A percentile compares a stretch with the other conserved stretches of the same genome.
These are phyloP conservation scores for Calonectria crousiana DNA, from an alignment of 2,329 filamentous ascomycete genomes.

Conservation along the genomic window DNA sequence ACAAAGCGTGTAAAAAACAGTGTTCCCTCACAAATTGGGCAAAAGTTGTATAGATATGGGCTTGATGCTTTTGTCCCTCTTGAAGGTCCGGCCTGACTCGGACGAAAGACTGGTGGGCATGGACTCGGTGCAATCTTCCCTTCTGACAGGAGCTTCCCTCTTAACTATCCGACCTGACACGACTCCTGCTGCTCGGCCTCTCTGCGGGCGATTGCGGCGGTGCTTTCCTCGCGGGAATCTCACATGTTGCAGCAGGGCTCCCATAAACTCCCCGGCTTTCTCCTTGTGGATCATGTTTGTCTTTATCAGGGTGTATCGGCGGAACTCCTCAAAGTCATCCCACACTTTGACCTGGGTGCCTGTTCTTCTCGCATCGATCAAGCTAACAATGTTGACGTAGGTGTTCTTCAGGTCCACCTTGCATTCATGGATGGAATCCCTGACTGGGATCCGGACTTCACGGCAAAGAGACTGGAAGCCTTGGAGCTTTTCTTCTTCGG, in stretches of 20 bases:
- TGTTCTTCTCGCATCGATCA: slow-evolving; percentile 46
- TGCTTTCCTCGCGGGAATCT: not conserved
- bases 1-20: not conserved
- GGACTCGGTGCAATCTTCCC: not conserved
- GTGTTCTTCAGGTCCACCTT: slow-evolving; percentile 40
- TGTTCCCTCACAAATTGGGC: not conserved
- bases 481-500: slow-evolving; percentile 34
- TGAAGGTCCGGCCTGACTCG: not conserved
- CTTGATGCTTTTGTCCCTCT: not conserved
- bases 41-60: not conserved
- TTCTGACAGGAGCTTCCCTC: not conserved
- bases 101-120: not conserved
- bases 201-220: not conserved
- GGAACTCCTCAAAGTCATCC: slow-evolving; percentile 47
- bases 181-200: not conserved
- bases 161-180: not conserved
- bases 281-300: slow-evolving; percentile 33
- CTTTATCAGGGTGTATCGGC: slow-evolving; percentile 39
- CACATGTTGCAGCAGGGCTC: slow-evolving; percentile 41
- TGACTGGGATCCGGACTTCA: slow-evolving; percentile 42
- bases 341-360: slow-evolving; percentile 41
- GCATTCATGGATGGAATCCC: slow-evolving; percentile 36
- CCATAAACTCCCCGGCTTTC: slow-evolving; percentile 39
- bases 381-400: slow-evolving; percentile 48
- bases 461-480: slow-evolving; percentile 44